These are phyloP conservation scores for Venustampulla echinocandica DNA, from an alignment of 495 filamentous ascomycete species.

Conservation along the genomic window DNA sequence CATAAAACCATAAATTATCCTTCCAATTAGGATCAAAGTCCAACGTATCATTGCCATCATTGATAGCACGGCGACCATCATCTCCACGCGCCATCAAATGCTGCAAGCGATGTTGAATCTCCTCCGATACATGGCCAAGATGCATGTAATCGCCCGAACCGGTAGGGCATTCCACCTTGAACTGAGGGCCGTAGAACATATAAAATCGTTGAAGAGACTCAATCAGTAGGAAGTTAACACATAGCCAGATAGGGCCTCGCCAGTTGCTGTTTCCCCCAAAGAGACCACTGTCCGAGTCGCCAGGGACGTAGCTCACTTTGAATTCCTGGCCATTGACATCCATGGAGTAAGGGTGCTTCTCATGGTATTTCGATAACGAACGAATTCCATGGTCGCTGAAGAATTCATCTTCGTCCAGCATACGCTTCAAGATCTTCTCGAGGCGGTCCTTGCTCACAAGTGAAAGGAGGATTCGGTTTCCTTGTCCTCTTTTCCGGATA, in stretches of 20 bases:
- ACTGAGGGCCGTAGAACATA: slow-evolving; percentile 84
- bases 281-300: slow-evolving; percentile 85
- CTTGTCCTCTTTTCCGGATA: slow-evolving; percentile 81
- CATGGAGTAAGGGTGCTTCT: slow-evolving; percentile 87
- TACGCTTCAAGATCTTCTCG: slow-evolving; percentile 73
- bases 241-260: slow-evolving; percentile 89
- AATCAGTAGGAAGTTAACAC: slow-evolving; percentile 90
- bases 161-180: slow-evolving; percentile 88
- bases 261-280: slow-evolving; percentile 98
- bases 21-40: slow-evolving; percentile 90
- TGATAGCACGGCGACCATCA: slow-evolving; percentile 78
- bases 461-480: slow-evolving; percentile 71
- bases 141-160: slow-evolving; percentile 95
- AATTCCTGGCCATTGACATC: slow-evolving; percentile 89
- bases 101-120: slow-evolving; percentile 89
- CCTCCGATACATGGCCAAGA: slow-evolving; percentile 89
- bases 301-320: slow-evolving; percentile 81
- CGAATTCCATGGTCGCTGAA: slow-evolving; percentile 83
- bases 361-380: slow-evolving; percentile 87
- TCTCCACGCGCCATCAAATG: slow-evolving; percentile 80
- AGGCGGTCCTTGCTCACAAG: slow-evolving; percentile 86
- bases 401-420: slow-evolving; percentile 94
- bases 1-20: slow-evolving; percentile 90
- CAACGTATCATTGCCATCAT: slow-evolving; percentile 69
- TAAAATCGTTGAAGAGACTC: slow-evolving; percentile 88